Base-by-base conservation (phyloP, 2,329 filamentous ascomycete genomes). In the Orbilia ellipsospora region DNA sequence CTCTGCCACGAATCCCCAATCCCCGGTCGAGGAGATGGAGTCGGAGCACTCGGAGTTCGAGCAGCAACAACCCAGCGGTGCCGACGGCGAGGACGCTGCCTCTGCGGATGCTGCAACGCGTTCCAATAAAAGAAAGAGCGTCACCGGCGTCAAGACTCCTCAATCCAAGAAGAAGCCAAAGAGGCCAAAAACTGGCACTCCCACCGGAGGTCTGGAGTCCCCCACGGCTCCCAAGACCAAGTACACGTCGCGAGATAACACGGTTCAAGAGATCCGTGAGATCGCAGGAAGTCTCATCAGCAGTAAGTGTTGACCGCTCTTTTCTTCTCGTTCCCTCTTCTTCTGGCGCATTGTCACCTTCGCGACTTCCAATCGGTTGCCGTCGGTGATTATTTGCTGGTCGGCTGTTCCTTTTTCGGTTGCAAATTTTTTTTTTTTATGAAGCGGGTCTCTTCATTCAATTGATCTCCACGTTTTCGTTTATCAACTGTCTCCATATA, bases 121-220 rank as follows among this genome's bases (percentile, higher is more conserved):
- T 74, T 59, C 70, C 44, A 74, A 68, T 60, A 74, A 74, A 51
- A 40, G 70, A 36, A 74, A 74, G 63, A 74, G 70, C 13, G 62
- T 73, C 69, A 66, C 69, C 31, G 56, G 69, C 16, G 45, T 55
- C 18, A 73, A 74, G 70, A 74, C 70, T 26, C 70, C 70, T 59
- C 56, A 74, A 31, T 74, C 70, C 15, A 74, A 74, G 63, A 74
- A 74, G 63, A 74, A 74, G 52, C 62, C 69, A 44, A 74, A 74
- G 70, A 67, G 70, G 16, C 56, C 70, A 13, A 74, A 74, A 31
- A 62, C 66, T 51, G 61, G 63, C 68, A 63, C 70, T 57, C 70
- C 70, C 7, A 45, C 63, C 70, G 70, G 63, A 52, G 63, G 70
- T 64, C 50, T 64, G 50, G 70, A 74, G 50, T 61, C 70, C 16